phyloP scores from a whole-genome alignment of 192 early-diverging fungal genomes.

The Backusella westeae region DNA sequence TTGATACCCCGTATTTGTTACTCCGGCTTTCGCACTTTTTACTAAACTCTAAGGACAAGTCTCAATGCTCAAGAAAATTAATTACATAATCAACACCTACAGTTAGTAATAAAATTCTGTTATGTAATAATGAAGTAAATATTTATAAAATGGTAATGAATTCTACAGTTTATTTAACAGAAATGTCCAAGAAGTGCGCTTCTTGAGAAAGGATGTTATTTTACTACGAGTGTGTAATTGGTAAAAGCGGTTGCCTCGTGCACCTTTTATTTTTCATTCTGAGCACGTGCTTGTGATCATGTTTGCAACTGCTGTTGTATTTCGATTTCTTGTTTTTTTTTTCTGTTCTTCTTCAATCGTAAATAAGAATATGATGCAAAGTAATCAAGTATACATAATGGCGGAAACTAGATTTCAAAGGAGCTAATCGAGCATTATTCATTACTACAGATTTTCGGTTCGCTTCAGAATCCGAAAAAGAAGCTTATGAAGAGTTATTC shows the following conservation, averaged over 20 bases:
- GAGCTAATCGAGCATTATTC: background rate
- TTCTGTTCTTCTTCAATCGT: background rate
- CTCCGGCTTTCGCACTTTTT: no score
- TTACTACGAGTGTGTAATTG: background rate
- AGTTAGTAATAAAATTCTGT: background rate
- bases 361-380: background rate
- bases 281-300: background rate
- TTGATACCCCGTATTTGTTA: no score
- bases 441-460: background rate
- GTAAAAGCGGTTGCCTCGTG: background rate
- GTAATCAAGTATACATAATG: background rate
- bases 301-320: background rate
- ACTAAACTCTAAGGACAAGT: no score
- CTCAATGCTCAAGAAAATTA: no score
- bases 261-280: background rate
- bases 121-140: background rate
- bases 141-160: background rate
- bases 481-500: slow-evolving; percentile 59
- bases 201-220: background rate
- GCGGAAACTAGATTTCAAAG: background rate
- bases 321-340: background rate
- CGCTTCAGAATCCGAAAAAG: slow-evolving; percentile 42
- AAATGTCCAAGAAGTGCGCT: background rate
- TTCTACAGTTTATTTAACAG: background rate
- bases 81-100: no score